These are phyloP conservation scores for Paramecium bursaria DNA, from an alignment of 73 alveolate species.

Conservation along the genomic window DNA sequence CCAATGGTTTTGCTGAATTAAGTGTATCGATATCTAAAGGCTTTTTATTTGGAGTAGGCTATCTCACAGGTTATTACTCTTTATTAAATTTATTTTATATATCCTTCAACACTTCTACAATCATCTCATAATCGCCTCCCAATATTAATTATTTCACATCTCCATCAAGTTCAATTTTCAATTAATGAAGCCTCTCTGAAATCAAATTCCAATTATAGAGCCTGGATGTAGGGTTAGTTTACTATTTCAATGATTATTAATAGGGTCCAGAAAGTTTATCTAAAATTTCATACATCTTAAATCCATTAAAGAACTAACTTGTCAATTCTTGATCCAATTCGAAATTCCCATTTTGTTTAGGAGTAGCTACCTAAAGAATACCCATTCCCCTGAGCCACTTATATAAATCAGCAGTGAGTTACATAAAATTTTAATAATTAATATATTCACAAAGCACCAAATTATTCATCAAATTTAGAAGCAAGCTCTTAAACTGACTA, in stretches of 20 bases:
- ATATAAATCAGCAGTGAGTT: constrained; percentile 21
- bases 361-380: constrained; percentile 8
- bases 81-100: neutral
- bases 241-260: neutral
- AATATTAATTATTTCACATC: constrained; percentile 33
- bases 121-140: constrained; percentile 53
- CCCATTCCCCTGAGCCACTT: constrained; percentile 22
- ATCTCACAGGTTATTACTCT: neutral
- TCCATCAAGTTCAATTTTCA: constrained; percentile 18
- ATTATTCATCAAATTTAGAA: too few species aligned
- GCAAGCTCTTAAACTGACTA: too few species aligned
- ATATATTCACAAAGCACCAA: too few species aligned
- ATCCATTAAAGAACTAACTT: constrained; percentile 24
- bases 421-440: too few species aligned
- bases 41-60: neutral
- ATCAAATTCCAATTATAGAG: constrained; percentile 42
- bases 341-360: constrained; percentile 44
- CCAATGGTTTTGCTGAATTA: constrained; percentile 24
- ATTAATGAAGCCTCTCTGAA: constrained; percentile 36
- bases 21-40: constrained; percentile 15
- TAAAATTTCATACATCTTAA: constrained; percentile 40
- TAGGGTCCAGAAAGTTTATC: constrained; percentile 16
- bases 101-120: constrained; percentile 29
- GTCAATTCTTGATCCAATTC: constrained; percentile 51
- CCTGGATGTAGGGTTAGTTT: constrained; percentile 46